Evolutionary conservation across 306 rosid genomes (phyloP), one percentile per base, ranked within the genome.

Genomic region (Aeschynomene evenia): DNA sequence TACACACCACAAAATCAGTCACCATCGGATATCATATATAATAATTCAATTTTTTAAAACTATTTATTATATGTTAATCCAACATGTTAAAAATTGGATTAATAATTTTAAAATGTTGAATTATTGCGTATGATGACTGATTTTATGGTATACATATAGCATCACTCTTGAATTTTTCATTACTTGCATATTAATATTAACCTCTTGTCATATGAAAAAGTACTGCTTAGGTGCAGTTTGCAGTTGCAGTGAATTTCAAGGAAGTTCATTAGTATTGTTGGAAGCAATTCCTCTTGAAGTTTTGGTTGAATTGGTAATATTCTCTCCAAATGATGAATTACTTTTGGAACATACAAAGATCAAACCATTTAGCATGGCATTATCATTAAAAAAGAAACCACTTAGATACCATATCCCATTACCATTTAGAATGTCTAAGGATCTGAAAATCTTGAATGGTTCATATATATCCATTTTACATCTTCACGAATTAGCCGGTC

Each of bases 81-180:
- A n/a, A n/a, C n/a, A n/a, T n/a, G n/a, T n/a, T n/a, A n/a, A n/a
- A n/a, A n/a, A n/a, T n/a, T n/a, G n/a, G n/a, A n/a, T n/a, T n/a
- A n/a, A n/a, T n/a, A n/a, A n/a, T n/a, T n/a, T n/a, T n/a, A n/a
- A n/a, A n/a, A n/a, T n/a, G n/a, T n/a, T n/a, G n/a, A n/a, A n/a
- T n/a, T n/a, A n/a, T n/a, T n/a, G n/a, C n/a, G n/a, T n/a, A n/a
- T n/a, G n/a, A n/a, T n/a, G n/a, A n/a, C n/a, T n/a, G n/a, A n/a
- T n/a, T n/a, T n/a, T n/a, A n/a, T n/a, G n/a, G n/a, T n/a, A n/a
- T n/a, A n/a, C n/a, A n/a, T n/a, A n/a, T n/a, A n/a, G n/a, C n/a
- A n/a, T n/a, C n/a, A n/a, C n/a, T n/a, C n/a, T 54, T 58, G 68
- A 52, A 24, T 31, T 36, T 50, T 74, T 18, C 56, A 39, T 39